Evolutionary conservation across 441 rosid genomes (phyloP).

Genomic region (Populus hybrid): DNA sequence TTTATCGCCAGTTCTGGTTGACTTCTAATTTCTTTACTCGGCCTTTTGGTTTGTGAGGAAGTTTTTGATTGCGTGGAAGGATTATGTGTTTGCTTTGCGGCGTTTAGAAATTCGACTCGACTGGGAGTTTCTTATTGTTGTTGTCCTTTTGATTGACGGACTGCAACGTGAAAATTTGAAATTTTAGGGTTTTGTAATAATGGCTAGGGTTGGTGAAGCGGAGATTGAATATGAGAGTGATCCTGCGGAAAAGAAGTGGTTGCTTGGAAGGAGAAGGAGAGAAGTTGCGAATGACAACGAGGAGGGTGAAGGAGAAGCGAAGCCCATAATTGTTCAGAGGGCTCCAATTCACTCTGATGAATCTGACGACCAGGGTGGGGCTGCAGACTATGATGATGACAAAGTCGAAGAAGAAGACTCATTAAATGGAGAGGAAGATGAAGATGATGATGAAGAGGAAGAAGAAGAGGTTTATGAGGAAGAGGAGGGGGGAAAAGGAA

Average conservation of each 20-base stretch:
- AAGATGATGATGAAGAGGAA: slow-evolving; percentile 41
- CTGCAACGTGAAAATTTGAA: background rate
- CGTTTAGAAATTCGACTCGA: background rate
- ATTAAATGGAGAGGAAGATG: slow-evolving; percentile 38
- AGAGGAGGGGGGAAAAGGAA: slow-evolving; percentile 20
- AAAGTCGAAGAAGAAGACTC: slow-evolving; percentile 42
- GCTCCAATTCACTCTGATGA: slow-evolving; percentile 52
- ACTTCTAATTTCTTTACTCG: slow-evolving; percentile 1
- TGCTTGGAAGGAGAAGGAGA: slow-evolving; percentile 67
- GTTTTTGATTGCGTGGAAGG: background rate
- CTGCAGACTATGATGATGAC: slow-evolving; percentile 59
- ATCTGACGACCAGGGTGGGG: slow-evolving; percentile 64
- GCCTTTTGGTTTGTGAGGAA: background rate
- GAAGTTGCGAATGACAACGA: slow-evolving; percentile 92
- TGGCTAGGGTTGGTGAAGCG: slow-evolving; percentile 50
- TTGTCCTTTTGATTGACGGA: background rate
- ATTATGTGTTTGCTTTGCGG: background rate
- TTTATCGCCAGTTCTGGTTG: slow-evolving; percentile 4
- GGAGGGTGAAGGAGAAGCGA: slow-evolving; percentile 40
- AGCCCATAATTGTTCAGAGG: slow-evolving; percentile 35
- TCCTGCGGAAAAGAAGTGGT: slow-evolving; percentile 75
- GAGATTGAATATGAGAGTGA: slow-evolving; percentile 87
- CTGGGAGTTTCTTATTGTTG: background rate
- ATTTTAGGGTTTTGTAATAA: slow-evolving; percentile 15
- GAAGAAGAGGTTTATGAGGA: slow-evolving; percentile 27